Evolutionary conservation across 2,329 filamentous ascomycete genomes (phyloP), one percentile per base, ranked within the genome.

Genomic region (Aspergillus sp.): DNA sequence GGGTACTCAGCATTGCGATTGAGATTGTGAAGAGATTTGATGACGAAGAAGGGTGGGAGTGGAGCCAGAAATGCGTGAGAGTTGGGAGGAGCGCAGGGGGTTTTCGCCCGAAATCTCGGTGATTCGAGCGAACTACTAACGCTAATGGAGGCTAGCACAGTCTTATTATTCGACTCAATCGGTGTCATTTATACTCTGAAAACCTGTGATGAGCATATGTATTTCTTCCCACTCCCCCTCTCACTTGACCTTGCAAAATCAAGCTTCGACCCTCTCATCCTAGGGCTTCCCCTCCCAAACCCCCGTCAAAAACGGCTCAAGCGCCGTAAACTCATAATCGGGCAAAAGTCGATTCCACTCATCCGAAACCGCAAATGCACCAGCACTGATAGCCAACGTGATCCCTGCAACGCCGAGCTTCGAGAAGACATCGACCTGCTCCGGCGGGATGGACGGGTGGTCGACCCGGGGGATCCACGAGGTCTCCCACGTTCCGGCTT

Each of bases 301-400:
- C 0, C 45, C 30, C 3, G 7, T 25, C 48, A 63, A 38, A 25
- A 63, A 63, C 9, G 41, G 30, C 19, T 56, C 57, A 5, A 48
- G n/a, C 0, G 41, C 17, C 17, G 47, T 43, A 59, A 66, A 61
- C 49, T 54, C 13, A 17, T 54, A 63, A 0, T 51, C 61, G 0
- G 49, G 41, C 53, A 63, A 8, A 11, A 57, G 4, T 15, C 19
- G 47, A 55, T 63, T 63, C 61, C 61, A 63, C 31, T 46, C 49
- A 46, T 57, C 57, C 13, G 46, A 49, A 3, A 43, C 34, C 1
- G 19, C n/a, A 46, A 45, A 60, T 8, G n/a, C 25, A 8, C 61
- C 53, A 1, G 30, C 49, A 5, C 9, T 25, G 4, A 60, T 51
- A 2, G 23, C 61, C 13, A 60, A 25, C n/a, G 28, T 7, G 19